Percentiles rank a stretch among this genome's conserved stretches.
Evolutionary conservation across 2,329 filamentous ascomycete species (phyloP).

Genomic region (Colletotrichum euphorbiae): DNA sequence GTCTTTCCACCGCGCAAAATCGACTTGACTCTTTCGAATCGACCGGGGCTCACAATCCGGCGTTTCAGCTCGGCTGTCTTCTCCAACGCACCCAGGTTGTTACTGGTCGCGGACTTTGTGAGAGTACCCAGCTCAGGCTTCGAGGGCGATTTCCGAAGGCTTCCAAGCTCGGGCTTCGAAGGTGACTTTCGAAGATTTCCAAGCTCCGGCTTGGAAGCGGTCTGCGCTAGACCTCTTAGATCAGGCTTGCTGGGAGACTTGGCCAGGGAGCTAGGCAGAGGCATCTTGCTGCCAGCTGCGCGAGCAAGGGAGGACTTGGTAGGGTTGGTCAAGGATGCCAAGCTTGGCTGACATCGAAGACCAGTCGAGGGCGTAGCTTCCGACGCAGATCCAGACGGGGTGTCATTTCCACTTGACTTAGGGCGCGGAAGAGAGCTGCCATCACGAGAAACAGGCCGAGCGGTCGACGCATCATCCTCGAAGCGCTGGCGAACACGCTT

Average conservation of each 20-base stretch:
- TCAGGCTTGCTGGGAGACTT: constrained; percentile 40
- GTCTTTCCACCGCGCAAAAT: constrained; percentile 61
- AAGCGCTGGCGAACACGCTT: constrained; percentile 79
- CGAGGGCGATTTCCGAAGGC: constrained; percentile 62
- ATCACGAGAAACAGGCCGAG: constrained; percentile 69
- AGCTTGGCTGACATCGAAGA: constrained; percentile 60
- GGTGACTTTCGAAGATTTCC: constrained; percentile 59
- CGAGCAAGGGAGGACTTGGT: constrained; percentile 80
- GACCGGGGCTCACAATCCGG: constrained; percentile 60
- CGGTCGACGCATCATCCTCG: constrained; percentile 76
- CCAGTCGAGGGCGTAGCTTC: constrained; percentile 27
- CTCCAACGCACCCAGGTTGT: constrained; percentile 50
- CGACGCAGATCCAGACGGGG: constrained; percentile 34
- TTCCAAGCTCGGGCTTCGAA: constrained; percentile 59
- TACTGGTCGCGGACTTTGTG: constrained; percentile 66
- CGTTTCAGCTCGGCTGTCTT: constrained; percentile 50
- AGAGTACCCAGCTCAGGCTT: constrained; percentile 58
- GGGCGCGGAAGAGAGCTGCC: constrained; percentile 62
- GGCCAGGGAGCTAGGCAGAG: constrained; percentile 59
- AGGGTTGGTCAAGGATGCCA: constrained; percentile 76
- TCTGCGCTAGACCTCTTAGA: constrained; percentile 49
- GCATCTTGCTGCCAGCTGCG: constrained; percentile 64
- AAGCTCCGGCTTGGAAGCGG: constrained; percentile 62
- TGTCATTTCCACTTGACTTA: constrained; percentile 57
- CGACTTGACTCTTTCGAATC: constrained; percentile 68